phyloP scores from a whole-genome alignment of 1,284 basidiomycete genomes.

The Tausonia pullulans region DNA sequence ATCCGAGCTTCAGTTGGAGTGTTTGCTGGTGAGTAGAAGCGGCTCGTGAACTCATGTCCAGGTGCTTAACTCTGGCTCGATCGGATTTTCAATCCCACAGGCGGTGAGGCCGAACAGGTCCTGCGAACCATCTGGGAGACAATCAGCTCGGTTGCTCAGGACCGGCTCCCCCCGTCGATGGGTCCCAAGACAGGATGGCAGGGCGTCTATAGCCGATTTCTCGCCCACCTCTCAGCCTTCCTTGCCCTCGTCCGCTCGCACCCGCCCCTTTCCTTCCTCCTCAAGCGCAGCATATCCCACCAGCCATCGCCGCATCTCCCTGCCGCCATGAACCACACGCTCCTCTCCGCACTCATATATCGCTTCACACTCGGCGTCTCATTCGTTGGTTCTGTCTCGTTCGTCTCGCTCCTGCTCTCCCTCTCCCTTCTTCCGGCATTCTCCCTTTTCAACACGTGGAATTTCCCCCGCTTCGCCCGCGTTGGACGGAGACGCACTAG shows the following conservation, averaged over 20 bases:
- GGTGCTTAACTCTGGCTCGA: no score
- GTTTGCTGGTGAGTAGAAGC: not conserved
- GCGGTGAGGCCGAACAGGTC: slow-evolving; percentile 4
- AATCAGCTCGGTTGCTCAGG: not conserved
- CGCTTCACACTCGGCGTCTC: slow-evolving; percentile 4
- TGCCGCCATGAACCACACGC: no score
- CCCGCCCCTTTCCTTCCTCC: not conserved
- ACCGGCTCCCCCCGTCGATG: not conserved
- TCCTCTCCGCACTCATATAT: not conserved
- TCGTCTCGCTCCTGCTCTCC: slow-evolving; percentile 8
- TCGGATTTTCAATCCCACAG: no score
- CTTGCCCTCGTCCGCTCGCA: not conserved
- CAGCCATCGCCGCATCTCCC: not conserved
- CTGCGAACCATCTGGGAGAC: not conserved
- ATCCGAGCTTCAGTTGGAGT: slow-evolving; percentile 4
- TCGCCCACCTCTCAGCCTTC: not conserved
- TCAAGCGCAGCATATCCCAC: not conserved
- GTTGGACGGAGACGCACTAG: not conserved
- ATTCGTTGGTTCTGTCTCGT: slow-evolving; percentile 5
- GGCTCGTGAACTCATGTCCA: no score
- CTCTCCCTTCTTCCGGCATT: not conserved
- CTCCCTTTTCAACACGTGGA: slow-evolving; percentile 4
- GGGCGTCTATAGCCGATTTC: not conserved
- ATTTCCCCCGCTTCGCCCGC: not conserved
- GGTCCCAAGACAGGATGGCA: not conserved